Conservation (phyloP, 2,329 filamentous ascomycete species). For the Amphichorda felina region DNA sequence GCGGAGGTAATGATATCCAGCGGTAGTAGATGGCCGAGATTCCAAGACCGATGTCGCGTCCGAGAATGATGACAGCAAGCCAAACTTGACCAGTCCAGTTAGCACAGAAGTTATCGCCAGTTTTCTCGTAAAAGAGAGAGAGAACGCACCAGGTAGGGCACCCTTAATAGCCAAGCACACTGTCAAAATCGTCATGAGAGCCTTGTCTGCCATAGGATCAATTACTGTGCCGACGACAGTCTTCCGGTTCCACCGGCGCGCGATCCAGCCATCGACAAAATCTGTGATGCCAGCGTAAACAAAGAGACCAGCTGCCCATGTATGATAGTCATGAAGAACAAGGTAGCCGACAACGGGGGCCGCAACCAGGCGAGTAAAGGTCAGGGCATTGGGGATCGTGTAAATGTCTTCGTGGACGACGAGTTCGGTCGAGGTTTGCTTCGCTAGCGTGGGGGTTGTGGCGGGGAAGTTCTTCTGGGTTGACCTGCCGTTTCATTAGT, state of each 20-base stretch:
- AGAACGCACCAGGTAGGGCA: conserved; percentile 60
- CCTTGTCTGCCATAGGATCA: conserved; percentile 94
- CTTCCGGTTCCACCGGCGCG: conserved; percentile 73
- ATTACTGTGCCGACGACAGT: conserved; percentile 93
- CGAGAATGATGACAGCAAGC: conserved; percentile 81
- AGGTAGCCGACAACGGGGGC: conserved; percentile 83
- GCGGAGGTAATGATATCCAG: conserved; percentile 85
- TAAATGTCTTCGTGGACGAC: conserved; percentile 77
- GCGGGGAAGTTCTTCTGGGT: neutral
- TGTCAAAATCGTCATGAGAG: conserved; percentile 86
- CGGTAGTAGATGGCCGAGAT: conserved; percentile 89
- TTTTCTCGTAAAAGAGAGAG: too few relatives aligned
- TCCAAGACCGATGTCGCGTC: conserved; percentile 72
- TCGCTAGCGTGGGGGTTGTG: neutral
- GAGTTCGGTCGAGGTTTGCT: conserved; percentile 1
- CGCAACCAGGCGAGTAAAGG: conserved; percentile 70
- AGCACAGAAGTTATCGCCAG: neutral
- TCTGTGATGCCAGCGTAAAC: conserved; percentile 87
- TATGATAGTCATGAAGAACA: conserved; percentile 71
- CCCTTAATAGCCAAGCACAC: conserved; percentile 77
- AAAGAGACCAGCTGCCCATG: conserved; percentile 74
- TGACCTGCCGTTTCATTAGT: neutral
- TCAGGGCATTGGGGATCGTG: conserved; percentile 89
- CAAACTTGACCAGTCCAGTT: conserved; percentile 44
- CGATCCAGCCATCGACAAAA: conserved; percentile 87